These are phyloP conservation scores for Podospora appendiculata DNA, from an alignment of 495 filamentous ascomycete species.

Conservation along the genomic window DNA sequence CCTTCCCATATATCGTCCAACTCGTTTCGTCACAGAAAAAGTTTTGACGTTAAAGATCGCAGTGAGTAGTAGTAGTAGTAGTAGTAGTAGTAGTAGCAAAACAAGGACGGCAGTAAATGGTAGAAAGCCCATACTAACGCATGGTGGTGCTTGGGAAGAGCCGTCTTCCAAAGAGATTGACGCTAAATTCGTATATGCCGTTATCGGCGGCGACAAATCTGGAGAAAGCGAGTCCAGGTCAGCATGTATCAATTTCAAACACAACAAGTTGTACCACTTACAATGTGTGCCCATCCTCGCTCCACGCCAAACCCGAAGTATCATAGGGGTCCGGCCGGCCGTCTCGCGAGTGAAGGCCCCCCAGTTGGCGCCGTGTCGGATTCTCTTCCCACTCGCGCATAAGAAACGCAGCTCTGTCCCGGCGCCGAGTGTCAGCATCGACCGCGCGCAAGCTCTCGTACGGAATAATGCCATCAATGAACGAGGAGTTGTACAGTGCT, in stretches of 20 bases:
- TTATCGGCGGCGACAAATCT: conserved; percentile 69
- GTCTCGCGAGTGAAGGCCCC: conserved; percentile 5
- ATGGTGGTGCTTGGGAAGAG: not conserved
- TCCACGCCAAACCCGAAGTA: conserved; percentile 66
- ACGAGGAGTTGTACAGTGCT: no score
- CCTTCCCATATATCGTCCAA: no score
- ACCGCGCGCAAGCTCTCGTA: not conserved
- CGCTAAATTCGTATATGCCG: conserved; percentile 65
- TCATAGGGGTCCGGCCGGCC: conserved; percentile 31
- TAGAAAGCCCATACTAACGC: not conserved
- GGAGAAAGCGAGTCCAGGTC: not conserved
- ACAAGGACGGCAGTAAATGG: no score
- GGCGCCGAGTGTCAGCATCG: conserved; percentile 9
- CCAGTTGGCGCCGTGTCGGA: conserved; percentile 9
- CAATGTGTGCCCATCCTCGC: conserved; percentile 60
- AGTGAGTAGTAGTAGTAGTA: no score
- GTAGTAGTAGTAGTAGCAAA: no score
- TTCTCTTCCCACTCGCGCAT: conserved; percentile 24
- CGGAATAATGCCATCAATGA: no score
- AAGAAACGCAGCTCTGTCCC: conserved; percentile 14
- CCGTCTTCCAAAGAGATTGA: conserved; percentile 48
- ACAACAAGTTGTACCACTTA: conserved; percentile 35
- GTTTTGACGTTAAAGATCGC: no score
- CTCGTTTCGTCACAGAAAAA: no score
- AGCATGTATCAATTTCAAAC: not conserved